A percentile compares a stretch with the other conserved stretches of the same genome.
phyloP scores from a whole-genome alignment of 805 yeast genomes.

The Pichia rugopelliculosa region DNA sequence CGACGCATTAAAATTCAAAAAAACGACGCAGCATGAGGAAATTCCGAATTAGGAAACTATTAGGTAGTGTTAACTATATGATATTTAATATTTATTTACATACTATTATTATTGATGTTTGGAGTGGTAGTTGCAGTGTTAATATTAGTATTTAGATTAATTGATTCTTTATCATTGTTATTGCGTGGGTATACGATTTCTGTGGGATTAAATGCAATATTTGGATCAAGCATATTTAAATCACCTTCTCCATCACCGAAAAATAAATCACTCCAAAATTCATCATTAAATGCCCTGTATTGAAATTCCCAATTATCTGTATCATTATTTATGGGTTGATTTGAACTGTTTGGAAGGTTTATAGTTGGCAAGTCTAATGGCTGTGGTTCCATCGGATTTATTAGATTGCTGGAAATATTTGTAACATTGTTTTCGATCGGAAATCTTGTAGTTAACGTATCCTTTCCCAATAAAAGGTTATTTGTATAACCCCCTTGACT shows the following conservation, averaged over 20 bases:
- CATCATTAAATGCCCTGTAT: slow-evolving; percentile 54
- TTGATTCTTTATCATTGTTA: not conserved
- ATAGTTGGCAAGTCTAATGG: not conserved
- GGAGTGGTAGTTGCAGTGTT: too few species aligned
- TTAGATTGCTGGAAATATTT: not conserved
- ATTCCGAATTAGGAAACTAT: slow-evolving; percentile 2
- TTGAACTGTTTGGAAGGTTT: not conserved
- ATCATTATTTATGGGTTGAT: slow-evolving; percentile 5
- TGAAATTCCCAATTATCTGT: slow-evolving; percentile 36
- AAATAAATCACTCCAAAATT: slow-evolving; percentile 60
- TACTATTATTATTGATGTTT: not conserved
- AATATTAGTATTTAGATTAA: not conserved
- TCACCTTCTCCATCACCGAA: slow-evolving; percentile 15
- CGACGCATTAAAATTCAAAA: not conserved
- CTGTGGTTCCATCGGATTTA: not conserved
- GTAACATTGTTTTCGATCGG: not conserved
- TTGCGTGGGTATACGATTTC: not conserved
- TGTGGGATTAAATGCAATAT: not conserved
- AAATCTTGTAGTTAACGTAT: not conserved
- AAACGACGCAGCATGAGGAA: not conserved
- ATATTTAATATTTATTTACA: too few species aligned
- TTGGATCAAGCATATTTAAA: not conserved
- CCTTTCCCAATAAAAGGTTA: not conserved
- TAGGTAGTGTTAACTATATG: too few species aligned
- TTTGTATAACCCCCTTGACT: not conserved